Conservation (phyloP, 2,329 filamentous ascomycete genomes). For the Coniochaeta sp. region DNA sequence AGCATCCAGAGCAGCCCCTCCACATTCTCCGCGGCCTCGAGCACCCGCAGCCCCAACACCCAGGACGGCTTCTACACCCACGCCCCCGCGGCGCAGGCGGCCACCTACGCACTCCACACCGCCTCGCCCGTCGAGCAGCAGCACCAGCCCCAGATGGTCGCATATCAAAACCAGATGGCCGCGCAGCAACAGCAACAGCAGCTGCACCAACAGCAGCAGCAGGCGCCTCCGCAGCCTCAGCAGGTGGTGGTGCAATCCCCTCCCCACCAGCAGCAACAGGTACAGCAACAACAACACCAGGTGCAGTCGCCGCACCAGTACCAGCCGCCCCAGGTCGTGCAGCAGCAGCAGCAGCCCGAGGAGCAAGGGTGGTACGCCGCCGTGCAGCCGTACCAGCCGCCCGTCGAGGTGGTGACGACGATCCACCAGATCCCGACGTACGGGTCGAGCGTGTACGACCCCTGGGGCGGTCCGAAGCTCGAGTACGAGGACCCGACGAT, state of each 20-base stretch:
- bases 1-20: conserved; percentile 53
- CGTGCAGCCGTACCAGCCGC: conserved; percentile 46
- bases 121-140: conserved; percentile 40
- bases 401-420: conserved; percentile 45
- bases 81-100: conserved; percentile 35
- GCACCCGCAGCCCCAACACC: conserved; percentile 44
- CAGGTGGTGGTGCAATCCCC: conserved; percentile 28
- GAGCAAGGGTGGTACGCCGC: conserved; percentile 46
- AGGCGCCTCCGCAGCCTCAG: conserved; percentile 29
- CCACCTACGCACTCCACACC: conserved; percentile 40
- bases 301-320: conserved; percentile 20
- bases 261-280: too few relatives aligned
- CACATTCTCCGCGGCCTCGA: conserved; percentile 49
- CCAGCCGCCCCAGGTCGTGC: conserved; percentile 23
- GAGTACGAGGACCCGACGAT: conserved; percentile 52
- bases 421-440: conserved; percentile 46
- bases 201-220: conserved; percentile 30
- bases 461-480: conserved; percentile 48
- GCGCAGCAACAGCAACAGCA: too few relatives aligned
- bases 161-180: conserved; percentile 30
- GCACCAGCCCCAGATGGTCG: conserved; percentile 22
- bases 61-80: conserved; percentile 53
- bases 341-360: too few relatives aligned
- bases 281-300: conserved; percentile 26
- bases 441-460: conserved; percentile 41